phyloP scores from a whole-genome alignment of 768 basidiomycete species.

The Sutorius australiensis region DNA sequence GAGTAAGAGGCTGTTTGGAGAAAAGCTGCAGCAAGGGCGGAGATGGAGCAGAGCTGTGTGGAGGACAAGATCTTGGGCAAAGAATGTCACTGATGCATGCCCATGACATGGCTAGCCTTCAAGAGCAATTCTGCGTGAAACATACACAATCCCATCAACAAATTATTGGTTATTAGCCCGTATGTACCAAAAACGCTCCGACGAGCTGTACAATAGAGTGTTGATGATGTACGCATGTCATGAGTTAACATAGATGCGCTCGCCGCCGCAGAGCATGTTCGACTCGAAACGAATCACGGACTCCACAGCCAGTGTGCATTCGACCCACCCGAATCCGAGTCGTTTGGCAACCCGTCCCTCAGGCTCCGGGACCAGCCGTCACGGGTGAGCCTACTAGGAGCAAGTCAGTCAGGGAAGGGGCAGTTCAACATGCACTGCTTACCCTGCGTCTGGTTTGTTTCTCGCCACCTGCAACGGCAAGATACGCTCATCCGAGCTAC shows the following conservation, averaged over 20 bases:
- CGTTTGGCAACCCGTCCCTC: constrained; percentile 1
- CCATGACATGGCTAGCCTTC: no score
- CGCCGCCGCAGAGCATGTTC: no score
- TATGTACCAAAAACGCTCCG: not conserved
- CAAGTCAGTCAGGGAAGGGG: not conserved
- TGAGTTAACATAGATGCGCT: not conserved
- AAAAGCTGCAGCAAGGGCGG: no score
- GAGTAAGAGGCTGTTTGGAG: no score
- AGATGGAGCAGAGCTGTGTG: no score
- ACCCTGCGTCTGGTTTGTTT: constrained; percentile 14
- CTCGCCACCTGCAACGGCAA: constrained; percentile 22
- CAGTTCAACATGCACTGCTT: not conserved
- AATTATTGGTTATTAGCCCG: no score
- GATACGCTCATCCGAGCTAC: not conserved
- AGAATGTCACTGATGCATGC: no score
- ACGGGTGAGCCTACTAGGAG: not conserved
- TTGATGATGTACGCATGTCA: not conserved
- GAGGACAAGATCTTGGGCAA: no score
- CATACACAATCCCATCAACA: no score
- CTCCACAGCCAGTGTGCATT: constrained; percentile 17
- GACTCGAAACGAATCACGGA: constrained; percentile 1
- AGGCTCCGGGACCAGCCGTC: constrained; percentile 14
- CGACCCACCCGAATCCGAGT: constrained; percentile 23
- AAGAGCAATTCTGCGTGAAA: no score
- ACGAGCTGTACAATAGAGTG: not conserved